phyloP scores from a whole-genome alignment of 352 stramenopile genomes.

The Globisporangium canariense region DNA sequence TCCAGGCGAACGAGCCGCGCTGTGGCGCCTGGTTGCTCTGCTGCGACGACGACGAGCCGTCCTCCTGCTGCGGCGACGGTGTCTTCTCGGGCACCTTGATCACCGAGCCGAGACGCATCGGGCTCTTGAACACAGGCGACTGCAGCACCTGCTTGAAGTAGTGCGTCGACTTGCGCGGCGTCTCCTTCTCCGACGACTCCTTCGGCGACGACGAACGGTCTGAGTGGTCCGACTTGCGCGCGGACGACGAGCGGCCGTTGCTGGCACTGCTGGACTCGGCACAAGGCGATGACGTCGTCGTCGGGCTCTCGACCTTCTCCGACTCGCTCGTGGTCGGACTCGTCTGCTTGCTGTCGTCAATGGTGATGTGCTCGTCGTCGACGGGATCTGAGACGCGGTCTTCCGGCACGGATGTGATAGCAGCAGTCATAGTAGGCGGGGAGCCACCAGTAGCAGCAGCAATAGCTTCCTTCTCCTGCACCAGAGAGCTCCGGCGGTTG shows the following conservation, averaged over 20 bases:
- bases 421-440: background rate
- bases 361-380: slow-evolving; percentile 9
- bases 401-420: background rate
- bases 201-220: slow-evolving; percentile 19
- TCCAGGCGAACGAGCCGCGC: slow-evolving; percentile 71
- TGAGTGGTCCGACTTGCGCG: slow-evolving; percentile 12
- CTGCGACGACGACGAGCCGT: slow-evolving; percentile 11
- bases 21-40: slow-evolving; percentile 12
- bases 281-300: slow-evolving; percentile 14
- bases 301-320: slow-evolving; percentile 14
- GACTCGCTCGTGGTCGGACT: slow-evolving; percentile 8
- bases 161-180: slow-evolving; percentile 56
- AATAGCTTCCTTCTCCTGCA: slow-evolving; percentile 4
- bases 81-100: slow-evolving; percentile 63
- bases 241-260: slow-evolving; percentile 13
- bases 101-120: slow-evolving; percentile 72
- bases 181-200: slow-evolving; percentile 21
- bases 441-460: background rate
- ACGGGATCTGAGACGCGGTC: slow-evolving; percentile 2
- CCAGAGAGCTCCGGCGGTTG: slow-evolving; percentile 29
- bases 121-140: slow-evolving; percentile 77
- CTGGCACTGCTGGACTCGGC: slow-evolving; percentile 13
- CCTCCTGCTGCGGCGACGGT: slow-evolving; percentile 29
- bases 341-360: slow-evolving; percentile 9
- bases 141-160: slow-evolving; percentile 87